phyloP scores from a whole-genome alignment of 495 filamentous ascomycete genomes.

The Friedmanniomyces endolithicus region DNA sequence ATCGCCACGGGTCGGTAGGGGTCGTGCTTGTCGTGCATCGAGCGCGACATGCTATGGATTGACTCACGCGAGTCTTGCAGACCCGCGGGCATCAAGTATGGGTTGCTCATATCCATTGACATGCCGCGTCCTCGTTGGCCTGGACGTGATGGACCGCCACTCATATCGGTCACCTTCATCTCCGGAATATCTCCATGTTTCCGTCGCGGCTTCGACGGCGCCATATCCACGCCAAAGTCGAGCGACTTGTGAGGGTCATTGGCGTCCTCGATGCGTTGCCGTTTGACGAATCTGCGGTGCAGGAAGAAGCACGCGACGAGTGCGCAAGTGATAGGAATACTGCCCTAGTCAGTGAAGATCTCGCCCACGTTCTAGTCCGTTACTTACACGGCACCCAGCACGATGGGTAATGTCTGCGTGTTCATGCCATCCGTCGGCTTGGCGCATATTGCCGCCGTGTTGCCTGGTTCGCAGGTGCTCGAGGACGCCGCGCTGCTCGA shows the following conservation, averaged over 20 bases:
- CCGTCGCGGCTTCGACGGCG: constrained; percentile 24
- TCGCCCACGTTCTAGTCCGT: constrained; percentile 8
- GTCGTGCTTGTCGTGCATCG: constrained; percentile 57
- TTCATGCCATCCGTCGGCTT: constrained; percentile 16
- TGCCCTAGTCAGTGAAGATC: constrained; percentile 19
- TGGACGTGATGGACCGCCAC: constrained; percentile 31
- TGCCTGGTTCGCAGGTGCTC: constrained; percentile 18
- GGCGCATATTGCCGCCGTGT: constrained; percentile 17
- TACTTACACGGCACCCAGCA: constrained; percentile 72
- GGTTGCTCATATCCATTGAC: constrained; percentile 73
- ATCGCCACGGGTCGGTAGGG: constrained; percentile 60
- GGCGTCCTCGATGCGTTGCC: constrained; percentile 62
- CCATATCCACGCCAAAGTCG: constrained; percentile 68
- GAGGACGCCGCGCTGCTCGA: neutral
- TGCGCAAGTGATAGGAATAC: constrained; percentile 63
- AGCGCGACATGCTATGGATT: constrained; percentile 67
- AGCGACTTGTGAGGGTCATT: constrained; percentile 84
- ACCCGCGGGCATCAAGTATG: constrained; percentile 79
- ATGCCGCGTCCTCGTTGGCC: constrained; percentile 34
- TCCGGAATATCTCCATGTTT: constrained; percentile 38
- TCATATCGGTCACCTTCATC: constrained; percentile 33
- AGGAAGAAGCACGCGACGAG: constrained; percentile 58
- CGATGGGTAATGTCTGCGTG: constrained; percentile 61
- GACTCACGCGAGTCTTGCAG: constrained; percentile 72
- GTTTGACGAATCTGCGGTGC: constrained; percentile 63